Base-by-base conservation (phyloP, 306 rosid genomes). In the Arachis hypogaea region DNA sequence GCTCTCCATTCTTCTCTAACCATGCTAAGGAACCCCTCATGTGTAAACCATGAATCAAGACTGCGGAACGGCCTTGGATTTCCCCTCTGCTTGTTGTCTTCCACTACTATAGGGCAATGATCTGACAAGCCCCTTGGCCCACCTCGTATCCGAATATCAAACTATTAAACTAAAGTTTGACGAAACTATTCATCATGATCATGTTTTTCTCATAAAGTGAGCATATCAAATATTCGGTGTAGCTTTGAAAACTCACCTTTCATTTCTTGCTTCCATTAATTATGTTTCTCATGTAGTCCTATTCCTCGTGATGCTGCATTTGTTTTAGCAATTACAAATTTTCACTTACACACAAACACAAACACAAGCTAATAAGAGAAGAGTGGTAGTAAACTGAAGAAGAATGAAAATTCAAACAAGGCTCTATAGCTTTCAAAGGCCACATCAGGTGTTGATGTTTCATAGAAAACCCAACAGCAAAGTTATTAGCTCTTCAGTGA, bases 321-420 rank as follows among this genome's bases (percentile, higher is more conserved):
- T 63, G 52, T 41, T 22, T 44, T 40, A 14, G 36, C 10, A 63
- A 60, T 38, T 45, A 61, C 63, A 59, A 68, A n/a, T 71, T 71
- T 82, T 72, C 63, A 56, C 8, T 36, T 67, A 65, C 41, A 22
- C 28, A 78, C 57, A 11, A 52, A 11, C 18, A 5, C 52, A 51
- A 22, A 4, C 22, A 5, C 28, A 46, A 63, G 55, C 66, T 65
- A 6, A 73, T 22, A 22, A 76, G 83, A 46, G 55, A 46, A 68
- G 12, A 51, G 60, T 28, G n/a, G 56, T 41, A 74, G 65, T 1
- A 6, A 9, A 45, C 4, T 45, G 49, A 45, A 47, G 55, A 49
- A 49, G 12, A 71, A 90, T 85, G 94, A 85, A 84, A 57, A 40
- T 82, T 30, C 65, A 89, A 74, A 82, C 90, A 74, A 82, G 82